These are phyloP conservation scores for Nadsonia fulvescens DNA, from an alignment of 805 yeast genomes.

Conservation along the genomic window DNA sequence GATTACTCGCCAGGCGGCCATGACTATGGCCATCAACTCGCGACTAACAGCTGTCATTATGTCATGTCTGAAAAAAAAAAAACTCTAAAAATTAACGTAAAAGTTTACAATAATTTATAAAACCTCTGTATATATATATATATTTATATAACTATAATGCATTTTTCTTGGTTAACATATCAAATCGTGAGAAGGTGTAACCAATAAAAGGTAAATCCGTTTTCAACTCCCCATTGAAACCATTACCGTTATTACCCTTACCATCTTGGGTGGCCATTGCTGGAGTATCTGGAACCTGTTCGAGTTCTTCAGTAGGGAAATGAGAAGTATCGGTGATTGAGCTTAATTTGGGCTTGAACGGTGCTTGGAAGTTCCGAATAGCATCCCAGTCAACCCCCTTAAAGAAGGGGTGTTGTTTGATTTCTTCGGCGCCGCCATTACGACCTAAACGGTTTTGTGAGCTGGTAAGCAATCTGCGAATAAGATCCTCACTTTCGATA, in stretches of 20 bases:
- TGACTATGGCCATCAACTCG: no score
- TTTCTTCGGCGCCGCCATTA: slow-evolving; percentile 81
- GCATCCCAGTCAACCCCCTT: slow-evolving; percentile 93
- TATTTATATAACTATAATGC: slow-evolving; percentile 14
- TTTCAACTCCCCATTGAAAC: slow-evolving; percentile 42
- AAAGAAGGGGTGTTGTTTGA: slow-evolving; percentile 81
- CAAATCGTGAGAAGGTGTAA: slow-evolving; percentile 88
- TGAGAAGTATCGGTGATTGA: slow-evolving; percentile 91
- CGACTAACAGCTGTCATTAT: no score
- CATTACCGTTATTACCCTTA: slow-evolving; percentile 6
- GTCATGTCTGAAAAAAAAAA: no score
- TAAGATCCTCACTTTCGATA: slow-evolving; percentile 76
- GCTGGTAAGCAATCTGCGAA: slow-evolving; percentile 55
- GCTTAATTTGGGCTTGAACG: slow-evolving; percentile 79
- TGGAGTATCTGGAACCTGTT: slow-evolving; percentile 85
- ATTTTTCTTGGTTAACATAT: slow-evolving; percentile 48
- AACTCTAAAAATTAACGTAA: no score
- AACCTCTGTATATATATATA: no score
- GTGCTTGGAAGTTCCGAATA: slow-evolving; percentile 76
- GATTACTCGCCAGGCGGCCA: no score
- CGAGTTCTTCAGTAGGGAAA: slow-evolving; percentile 95
- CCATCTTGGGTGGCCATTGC: slow-evolving; percentile 23
- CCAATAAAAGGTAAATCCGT: slow-evolving; percentile 96
- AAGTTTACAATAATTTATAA: slow-evolving; percentile 1
- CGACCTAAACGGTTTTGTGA: slow-evolving; percentile 72